Evolutionary conservation across 495 filamentous ascomycete genomes (phyloP), one percentile per base, ranked within the genome.

Genomic region (Apodospora peruviana): DNA sequence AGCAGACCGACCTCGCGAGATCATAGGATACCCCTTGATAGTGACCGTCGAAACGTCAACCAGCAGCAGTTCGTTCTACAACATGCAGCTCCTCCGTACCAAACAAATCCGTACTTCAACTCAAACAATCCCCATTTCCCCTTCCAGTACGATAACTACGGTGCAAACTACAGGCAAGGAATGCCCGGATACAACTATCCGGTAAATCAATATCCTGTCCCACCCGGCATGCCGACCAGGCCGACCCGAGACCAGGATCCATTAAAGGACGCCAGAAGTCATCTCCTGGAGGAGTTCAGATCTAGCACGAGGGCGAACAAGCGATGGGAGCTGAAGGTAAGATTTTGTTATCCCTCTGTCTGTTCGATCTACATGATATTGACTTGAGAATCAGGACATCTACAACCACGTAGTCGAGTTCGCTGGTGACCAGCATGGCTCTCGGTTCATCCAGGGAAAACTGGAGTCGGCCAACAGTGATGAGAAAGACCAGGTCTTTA

Each of bases 401-500:
- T 94, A 88, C 56, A 75, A 78, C 46, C 85, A 95, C 58, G 78
- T 97, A 39, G 91, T 95, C 9, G 93, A 98, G 60, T 97, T 97
- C 59, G 88, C 87, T 59, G 93, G 91, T 4, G 93, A 98, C 64
- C 91, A 96, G 60, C 86, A 94, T 56, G 93, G 91, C 1, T 97
- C 94, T 2, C 82, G 93, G 1, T 96, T 96, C 65, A 95, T 98
- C 49, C 93, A 98, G 66, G 82, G 88, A 51, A 97, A 96, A 62
- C 78, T 98, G 20, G 87, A 95, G 71, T 87, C 85, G 2, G 94
- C 94, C 39, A 96, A 96, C 60, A 94, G 90, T 53, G 93, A 98
- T 47, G 93, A 98, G 61, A 96, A 96, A 62, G 88, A 95, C n/a
- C 83, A 85, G 40, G 83, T 97, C 2, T 98, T 96, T 71, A 74